These are phyloP conservation scores for Ogataea corticis DNA, from an alignment of 805 yeast species.

Conservation along the genomic window DNA sequence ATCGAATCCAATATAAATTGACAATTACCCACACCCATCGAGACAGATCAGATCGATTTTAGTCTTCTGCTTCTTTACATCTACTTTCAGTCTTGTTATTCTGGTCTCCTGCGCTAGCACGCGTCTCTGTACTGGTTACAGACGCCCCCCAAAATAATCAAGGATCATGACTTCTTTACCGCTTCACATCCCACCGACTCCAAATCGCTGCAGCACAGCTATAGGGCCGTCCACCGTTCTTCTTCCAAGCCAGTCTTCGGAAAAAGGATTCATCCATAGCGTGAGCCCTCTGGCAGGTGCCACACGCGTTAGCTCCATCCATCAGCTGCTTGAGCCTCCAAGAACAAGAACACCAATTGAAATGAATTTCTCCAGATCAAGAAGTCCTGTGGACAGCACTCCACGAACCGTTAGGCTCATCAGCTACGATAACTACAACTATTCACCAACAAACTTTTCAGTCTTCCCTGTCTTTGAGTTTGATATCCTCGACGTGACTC, in stretches of 20 bases:
- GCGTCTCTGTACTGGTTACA: not conserved
- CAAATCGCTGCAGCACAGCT: slow-evolving; percentile 2
- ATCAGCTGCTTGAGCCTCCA: slow-evolving; percentile 9
- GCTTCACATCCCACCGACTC: slow-evolving; percentile 9
- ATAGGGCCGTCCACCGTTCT: slow-evolving; percentile 4
- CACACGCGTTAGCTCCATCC: slow-evolving; percentile 5
- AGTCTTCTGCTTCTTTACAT: no score
- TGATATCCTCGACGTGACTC: slow-evolving; percentile 20
- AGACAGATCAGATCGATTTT: no score
- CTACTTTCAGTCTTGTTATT: no score
- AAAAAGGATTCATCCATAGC: slow-evolving; percentile 3
- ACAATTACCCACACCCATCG: no score
- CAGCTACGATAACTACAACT: slow-evolving; percentile 19
- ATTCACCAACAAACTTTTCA: slow-evolving; percentile 23
- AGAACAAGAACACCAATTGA: slow-evolving; percentile 5
- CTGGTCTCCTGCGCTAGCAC: no score
- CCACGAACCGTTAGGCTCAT: slow-evolving; percentile 24
- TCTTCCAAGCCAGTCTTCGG: slow-evolving; percentile 11
- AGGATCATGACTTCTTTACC: slow-evolving; percentile 18
- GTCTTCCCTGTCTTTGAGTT: slow-evolving; percentile 24
- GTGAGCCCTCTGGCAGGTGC: slow-evolving; percentile 3
- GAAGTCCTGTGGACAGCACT: slow-evolving; percentile 17
- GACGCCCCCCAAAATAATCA: not conserved
- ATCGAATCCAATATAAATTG: no score
- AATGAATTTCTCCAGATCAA: slow-evolving; percentile 1